Evolutionary conservation across 164 flowering plant species (phyloP), one percentile per base, ranked within the genome.

Genomic region (Taxillus chinensis): DNA sequence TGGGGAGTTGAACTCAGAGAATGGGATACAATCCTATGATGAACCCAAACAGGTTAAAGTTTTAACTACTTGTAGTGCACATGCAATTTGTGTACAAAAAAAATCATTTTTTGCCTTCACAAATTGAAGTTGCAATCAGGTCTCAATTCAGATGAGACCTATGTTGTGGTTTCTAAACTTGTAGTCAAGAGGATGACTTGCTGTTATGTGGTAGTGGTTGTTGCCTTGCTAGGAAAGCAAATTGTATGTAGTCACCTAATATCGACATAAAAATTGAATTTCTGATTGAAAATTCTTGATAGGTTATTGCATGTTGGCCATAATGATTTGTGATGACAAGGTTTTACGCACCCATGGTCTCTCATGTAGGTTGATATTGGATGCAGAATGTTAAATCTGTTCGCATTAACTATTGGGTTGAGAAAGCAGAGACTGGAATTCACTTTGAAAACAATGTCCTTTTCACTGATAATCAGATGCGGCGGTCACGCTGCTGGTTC

Each of bases 401-500:
- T 59, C 91, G 87, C 5, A 76, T 95, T 61, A 79, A 87, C 43
- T 95, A 89, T 71, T 89, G 95, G 97, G 87, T 89, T 16, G 92
- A 87, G 64, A 86, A 81, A 64, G 81, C 87, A 43, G 95, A 91
- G 75, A 69, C 89, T 4, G 98, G 98, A 57, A 74, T 95, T 64
- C 96, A 89, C 73, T 84, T 91, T 67, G 71, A 76, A 59, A 78
- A 68, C 55, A 73, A 82, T 65, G 76, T 86, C 62, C 61, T 91
- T 51, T 88, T 85, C 62, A 87, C 96, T 57, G 83, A 95, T 77
- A 95, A 79, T 70, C 99, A 93, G 72, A 78, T 87, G 63, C 80
- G 99, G 76, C 91, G 97, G 57, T 92, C 99, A 17, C 80, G 78
- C 50, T 91, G 97, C 75, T 91, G 99, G 99, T 95, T 95, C 72